Conservation (phyloP, 139 green algal genomes). For the Ettlia oleoabundans region DNA sequence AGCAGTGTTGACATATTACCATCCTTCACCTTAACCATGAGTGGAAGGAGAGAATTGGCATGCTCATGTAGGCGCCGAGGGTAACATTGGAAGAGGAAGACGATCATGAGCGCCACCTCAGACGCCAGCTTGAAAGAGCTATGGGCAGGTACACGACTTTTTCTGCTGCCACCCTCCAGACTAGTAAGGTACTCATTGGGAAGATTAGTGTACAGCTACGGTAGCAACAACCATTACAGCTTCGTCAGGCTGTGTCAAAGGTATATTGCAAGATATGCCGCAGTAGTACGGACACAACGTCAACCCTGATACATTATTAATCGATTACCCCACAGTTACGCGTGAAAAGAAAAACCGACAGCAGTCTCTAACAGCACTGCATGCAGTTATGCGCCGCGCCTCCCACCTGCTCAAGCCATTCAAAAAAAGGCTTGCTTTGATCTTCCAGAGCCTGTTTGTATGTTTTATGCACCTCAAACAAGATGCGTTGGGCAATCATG, state of each 20-base stretch:
- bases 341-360: too few species aligned
- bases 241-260: too few species aligned
- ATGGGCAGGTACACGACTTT: constrained; percentile 32
- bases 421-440: constrained; percentile 77
- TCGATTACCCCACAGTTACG: too few species aligned
- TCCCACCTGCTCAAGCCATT: constrained; percentile 74
- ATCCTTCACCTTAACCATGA: constrained; percentile 45
- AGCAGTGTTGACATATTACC: too few species aligned
- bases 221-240: not conserved
- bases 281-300: too few species aligned
- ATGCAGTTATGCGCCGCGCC: too few species aligned
- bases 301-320: too few species aligned
- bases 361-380: too few species aligned
- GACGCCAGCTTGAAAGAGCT: constrained; percentile 88
- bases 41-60: constrained; percentile 2
- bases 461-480: constrained; percentile 92
- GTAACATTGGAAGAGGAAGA: constrained; percentile 46
- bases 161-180: not conserved
- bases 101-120: constrained; percentile 62
- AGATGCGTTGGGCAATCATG: constrained; percentile 74
- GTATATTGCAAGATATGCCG: too few species aligned
- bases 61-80: constrained; percentile 36
- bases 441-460: constrained; percentile 65
- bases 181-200: not conserved
- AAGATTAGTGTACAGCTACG: constrained; percentile 23